A percentile compares a stretch with the other conserved stretches of the same genome.
Evolutionary conservation across 2,329 filamentous ascomycete species (phyloP).

Genomic region (Aspergillus pseudotamarii): DNA sequence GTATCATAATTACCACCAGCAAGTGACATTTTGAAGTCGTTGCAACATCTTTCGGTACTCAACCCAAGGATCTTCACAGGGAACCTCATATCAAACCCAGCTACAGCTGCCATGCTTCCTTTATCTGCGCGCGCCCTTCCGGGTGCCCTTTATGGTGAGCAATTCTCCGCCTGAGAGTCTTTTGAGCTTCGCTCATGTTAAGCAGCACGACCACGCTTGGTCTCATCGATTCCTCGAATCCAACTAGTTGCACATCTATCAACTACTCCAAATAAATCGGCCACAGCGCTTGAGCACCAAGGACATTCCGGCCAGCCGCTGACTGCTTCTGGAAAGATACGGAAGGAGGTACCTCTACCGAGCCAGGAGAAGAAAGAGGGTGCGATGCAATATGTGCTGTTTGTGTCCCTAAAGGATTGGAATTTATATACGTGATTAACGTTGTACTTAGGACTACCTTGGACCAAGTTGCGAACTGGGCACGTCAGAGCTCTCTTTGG

Average conservation of each 20-base stretch:
- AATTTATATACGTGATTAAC: neutral
- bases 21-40: neutral
- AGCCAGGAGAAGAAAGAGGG: constrained; percentile 55
- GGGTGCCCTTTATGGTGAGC: constrained; percentile 32
- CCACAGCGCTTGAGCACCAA: constrained; percentile 45
- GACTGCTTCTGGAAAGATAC: constrained; percentile 47
- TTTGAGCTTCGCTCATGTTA: constrained; percentile 22
- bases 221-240: constrained; percentile 35
- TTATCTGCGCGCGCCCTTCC: constrained; percentile 29
- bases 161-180: constrained; percentile 4
- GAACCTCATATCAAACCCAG: neutral
- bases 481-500: constrained; percentile 83
- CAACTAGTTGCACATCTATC: constrained; percentile 44
- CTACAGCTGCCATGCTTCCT: constrained; percentile 27
- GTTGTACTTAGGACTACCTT: constrained; percentile 40
- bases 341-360: constrained; percentile 51
- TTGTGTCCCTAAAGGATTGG: constrained; percentile 22
- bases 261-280: constrained; percentile 46
- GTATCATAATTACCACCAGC: neutral
- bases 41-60: neutral
- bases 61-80: neutral
- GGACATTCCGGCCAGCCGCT: constrained; percentile 36
- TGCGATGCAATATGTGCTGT: constrained; percentile 56
- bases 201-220: constrained; percentile 32
- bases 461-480: constrained; percentile 85